Evolutionary conservation across 768 basidiomycete species (phyloP), one percentile per base, ranked within the genome.

Genomic region (Kwoniella europaea): DNA sequence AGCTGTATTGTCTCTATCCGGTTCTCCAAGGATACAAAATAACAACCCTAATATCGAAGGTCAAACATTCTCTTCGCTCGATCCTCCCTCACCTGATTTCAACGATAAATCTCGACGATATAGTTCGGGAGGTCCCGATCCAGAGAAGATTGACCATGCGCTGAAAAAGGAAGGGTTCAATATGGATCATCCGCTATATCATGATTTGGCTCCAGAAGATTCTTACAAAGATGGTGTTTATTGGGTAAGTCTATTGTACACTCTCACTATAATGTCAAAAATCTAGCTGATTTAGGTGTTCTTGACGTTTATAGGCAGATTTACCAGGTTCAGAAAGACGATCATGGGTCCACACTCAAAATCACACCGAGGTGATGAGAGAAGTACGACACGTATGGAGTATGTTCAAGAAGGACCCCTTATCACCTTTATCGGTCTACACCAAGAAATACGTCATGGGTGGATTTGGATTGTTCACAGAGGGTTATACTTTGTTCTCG

Each of bases 401-500:
- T 2, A 83, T 84, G 83, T 82, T 83, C 74, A 85, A 84, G 73
- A 69, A 63, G 46, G 83, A 84, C 66, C 84, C 84, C 1, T 29
- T 82, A 7, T 68, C 67, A 13, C 84, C 84, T 10, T 63, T 83
- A 22, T 52, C 72, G 0, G 74, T 77, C 6, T 85, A 85, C 76
- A 83, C 72, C 61, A 71, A 71, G 44, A 74, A 79, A 68, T 85
- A 85, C 75, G 85, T 84, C 56, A 68, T 83, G n/a, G 80, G 77
- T 54, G 83, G 83, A 59, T 83, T 84, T 74, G 83, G 82, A 22
- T 68, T 79, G 13, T 80, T 80, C 72, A 78, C 74, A 15, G 79
- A 83, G 71, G 84, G 84, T 44, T 85, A 83, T 67, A 81, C 79
- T 61, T 76, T 85, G 35, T 85, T 85, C 83, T 85, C 84, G 10